Evolutionary conservation across 345 rosid species (phyloP), one percentile per base, ranked within the genome.

Genomic region (Barbarea vulgaris): DNA sequence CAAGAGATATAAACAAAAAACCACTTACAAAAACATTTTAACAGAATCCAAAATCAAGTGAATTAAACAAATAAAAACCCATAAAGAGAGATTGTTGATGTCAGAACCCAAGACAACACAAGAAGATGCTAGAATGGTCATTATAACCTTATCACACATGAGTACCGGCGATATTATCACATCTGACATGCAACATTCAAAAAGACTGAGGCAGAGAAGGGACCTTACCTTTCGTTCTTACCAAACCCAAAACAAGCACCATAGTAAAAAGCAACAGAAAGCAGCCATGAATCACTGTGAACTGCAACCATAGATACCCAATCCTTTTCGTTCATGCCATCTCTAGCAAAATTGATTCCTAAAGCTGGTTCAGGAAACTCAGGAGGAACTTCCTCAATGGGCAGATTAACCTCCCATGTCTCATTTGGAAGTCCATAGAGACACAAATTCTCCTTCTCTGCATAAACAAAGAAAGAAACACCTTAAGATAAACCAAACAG

Each of bases 261-360:
- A 82, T 93, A 93, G 83, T 96, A 96, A 76, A 96, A 96, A 30
- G 99, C 93, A 79, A 96, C 98, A 56, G 94, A 87, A 69, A 96
- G 94, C 81, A 96, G 79, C 99, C 99, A 96, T 5, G 99, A 96
- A 84, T 96, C 99, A 51, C 99, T 91, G n/a, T n/a, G n/a, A n/a
- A n/a, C n/a, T n/a, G n/a, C n/a, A n/a, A n/a, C 97, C 81, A 96
- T 77, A 12, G 97, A 96, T 25, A 96, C 78, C 99, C 99, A 96
- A 76, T 96, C 99, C 72, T 89, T 93, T 81, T 93, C 99, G 81
- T 82, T 96, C 98, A 96, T 96, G 14, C 98, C 98, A 68, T 96
- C 99, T 81, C 99, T 88, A 1, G 99, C 99, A 73, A 96, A 96
- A 75, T 96, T 96, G 68, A 96, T 96, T 25, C 98, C 99, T 31